Evolutionary conservation across 2,329 filamentous ascomycete species (phyloP).

Genomic region (Penicillium sp.): DNA sequence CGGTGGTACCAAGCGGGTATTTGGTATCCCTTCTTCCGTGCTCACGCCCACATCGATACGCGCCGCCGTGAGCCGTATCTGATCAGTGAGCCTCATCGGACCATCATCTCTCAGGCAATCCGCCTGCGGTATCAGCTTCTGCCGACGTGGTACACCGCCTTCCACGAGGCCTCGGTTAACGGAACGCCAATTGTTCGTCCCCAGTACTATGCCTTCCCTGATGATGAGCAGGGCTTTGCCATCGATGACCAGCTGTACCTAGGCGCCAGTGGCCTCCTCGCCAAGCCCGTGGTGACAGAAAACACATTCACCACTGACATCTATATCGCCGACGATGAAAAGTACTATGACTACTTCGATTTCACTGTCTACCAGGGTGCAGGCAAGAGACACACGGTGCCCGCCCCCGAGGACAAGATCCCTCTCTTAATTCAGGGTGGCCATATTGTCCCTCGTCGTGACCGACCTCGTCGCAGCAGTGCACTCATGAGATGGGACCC

Average conservation of each 20-base stretch:
- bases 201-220: conserved; percentile 88
- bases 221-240: conserved; percentile 79
- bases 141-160: conserved; percentile 94
- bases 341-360: conserved; percentile 95
- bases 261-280: conserved; percentile 82
- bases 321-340: conserved; percentile 82
- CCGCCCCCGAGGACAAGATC: conserved; percentile 79
- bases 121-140: conserved; percentile 85
- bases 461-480: conserved; percentile 78
- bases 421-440: conserved; percentile 90
- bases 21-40: conserved; percentile 98
- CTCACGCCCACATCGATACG: conserved; percentile 93
- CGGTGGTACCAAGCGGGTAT: conserved; percentile 96
- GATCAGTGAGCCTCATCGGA: conserved; percentile 75
- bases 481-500: conserved; percentile 92
- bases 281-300: conserved; percentile 82
- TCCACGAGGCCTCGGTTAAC: conserved; percentile 79
- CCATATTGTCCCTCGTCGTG: conserved; percentile 85
- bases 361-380: conserved; percentile 72
- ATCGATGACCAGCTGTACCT: conserved; percentile 94
- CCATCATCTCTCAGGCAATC: conserved; percentile 82
- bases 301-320: conserved; percentile 70
- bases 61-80: conserved; percentile 92
- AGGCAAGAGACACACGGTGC: conserved; percentile 66
- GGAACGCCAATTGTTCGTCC: conserved; percentile 86